phyloP scores from a whole-genome alignment of 2,329 filamentous ascomycete genomes.

The Ophiostoma perfectum region DNA sequence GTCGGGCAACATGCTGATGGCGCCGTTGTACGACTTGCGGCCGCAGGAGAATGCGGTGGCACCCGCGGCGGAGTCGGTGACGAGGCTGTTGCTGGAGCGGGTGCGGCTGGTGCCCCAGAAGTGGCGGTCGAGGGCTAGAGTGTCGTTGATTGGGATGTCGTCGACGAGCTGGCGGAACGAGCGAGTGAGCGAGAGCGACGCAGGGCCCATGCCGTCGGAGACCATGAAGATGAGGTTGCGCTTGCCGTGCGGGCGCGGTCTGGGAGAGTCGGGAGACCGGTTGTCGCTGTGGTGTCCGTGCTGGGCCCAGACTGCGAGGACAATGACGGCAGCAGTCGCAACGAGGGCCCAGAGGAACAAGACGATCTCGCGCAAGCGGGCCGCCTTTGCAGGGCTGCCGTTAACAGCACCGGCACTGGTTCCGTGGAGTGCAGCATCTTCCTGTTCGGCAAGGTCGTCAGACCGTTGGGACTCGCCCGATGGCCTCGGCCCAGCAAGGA shows the following conservation, averaged over 20 bases:
- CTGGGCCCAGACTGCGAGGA: conserved; percentile 72
- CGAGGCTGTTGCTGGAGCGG: conserved; percentile 72
- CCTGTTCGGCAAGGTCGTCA: conserved; percentile 32
- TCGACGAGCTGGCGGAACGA: conserved; percentile 76
- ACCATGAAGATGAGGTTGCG: conserved; percentile 98
- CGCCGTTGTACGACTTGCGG: conserved; percentile 92
- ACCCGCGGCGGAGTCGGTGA: conserved; percentile 95
- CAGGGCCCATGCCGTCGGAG: conserved; percentile 95
- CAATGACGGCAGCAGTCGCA: conserved; percentile 70
- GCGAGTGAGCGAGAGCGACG: conserved; percentile 79
- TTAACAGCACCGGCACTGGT: background rate
- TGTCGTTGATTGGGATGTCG: conserved; percentile 66
- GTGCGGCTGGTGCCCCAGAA: conserved; percentile 88
- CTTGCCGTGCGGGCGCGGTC: conserved; percentile 53
- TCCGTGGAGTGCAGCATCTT: conserved; percentile 33
- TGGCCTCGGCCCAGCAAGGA: conserved; percentile 36
- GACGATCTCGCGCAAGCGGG: conserved; percentile 59
- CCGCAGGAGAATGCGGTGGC: conserved; percentile 94
- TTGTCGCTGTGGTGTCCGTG: conserved; percentile 56
- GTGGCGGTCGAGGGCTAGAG: conserved; percentile 76
- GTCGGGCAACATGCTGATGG: conserved; percentile 83
- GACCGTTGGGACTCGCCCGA: conserved; percentile 32
- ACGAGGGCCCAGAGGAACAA: conserved; percentile 78
- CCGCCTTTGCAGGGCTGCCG: background rate
- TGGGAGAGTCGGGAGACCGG: conserved; percentile 21